A percentile compares a stretch with the other conserved stretches of the same genome.
Conservation (phyloP, 441 rosid species). For the Erodium trifolium region DNA sequence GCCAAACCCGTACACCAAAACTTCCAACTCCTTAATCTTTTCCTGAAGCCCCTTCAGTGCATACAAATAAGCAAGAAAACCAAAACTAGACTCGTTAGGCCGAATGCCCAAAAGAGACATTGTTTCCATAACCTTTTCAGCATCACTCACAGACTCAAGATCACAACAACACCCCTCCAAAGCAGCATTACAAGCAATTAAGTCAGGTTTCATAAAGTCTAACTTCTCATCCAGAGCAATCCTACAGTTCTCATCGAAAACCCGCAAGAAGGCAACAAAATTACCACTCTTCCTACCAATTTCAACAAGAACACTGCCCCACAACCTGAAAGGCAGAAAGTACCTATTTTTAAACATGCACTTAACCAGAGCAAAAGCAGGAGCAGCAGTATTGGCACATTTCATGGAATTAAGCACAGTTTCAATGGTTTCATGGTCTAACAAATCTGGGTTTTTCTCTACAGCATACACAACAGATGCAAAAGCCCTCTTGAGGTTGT, state of each 20-base stretch:
- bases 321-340: constrained; percentile 67
- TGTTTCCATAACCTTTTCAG: constrained; percentile 53
- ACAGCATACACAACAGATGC: constrained; percentile 65
- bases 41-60: constrained; percentile 53
- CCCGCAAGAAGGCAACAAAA: constrained; percentile 41
- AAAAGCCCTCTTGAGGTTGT: constrained; percentile 83
- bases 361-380: constrained; percentile 73
- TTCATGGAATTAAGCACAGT: constrained; percentile 53
- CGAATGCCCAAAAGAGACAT: constrained; percentile 65
- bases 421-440: constrained; percentile 48
- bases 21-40: constrained; percentile 58
- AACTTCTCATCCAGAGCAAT: constrained; percentile 68
- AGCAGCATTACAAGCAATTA: constrained; percentile 66
- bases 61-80: constrained; percentile 69
- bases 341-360: constrained; percentile 73
- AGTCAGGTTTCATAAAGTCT: constrained; percentile 65
- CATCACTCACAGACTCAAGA: constrained; percentile 54
- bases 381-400: constrained; percentile 51
- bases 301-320: constrained; percentile 63
- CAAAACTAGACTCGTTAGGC: constrained; percentile 68
- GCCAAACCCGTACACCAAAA: constrained; percentile 48
- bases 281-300: constrained; percentile 39
- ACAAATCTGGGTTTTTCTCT: constrained; percentile 50
- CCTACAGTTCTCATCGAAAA: constrained; percentile 65
- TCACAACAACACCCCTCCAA: constrained; percentile 57